A percentile compares a stretch with the other conserved stretches of the same genome.
phyloP scores from a whole-genome alignment of 139 green algal genomes.

The Micractinium sp. region DNA sequence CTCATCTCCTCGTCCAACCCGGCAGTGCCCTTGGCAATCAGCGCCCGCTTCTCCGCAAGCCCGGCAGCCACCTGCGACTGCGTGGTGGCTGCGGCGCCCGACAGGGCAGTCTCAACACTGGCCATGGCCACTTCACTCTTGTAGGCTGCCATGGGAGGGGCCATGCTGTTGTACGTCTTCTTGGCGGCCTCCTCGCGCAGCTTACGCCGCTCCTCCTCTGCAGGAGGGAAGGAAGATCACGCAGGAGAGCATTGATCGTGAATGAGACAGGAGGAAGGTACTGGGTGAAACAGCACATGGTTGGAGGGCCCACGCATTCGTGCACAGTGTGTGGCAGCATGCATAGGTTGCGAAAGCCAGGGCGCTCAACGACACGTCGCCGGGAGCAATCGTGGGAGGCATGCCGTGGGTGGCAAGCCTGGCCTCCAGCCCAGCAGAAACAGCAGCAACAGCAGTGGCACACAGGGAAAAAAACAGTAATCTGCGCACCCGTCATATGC shows the following conservation, averaged over 20 bases:
- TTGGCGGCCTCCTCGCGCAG: conserved; percentile 15
- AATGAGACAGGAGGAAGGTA: too few species aligned
- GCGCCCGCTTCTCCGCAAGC: conserved; percentile 11
- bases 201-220: conserved; percentile 2
- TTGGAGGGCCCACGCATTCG: too few species aligned
- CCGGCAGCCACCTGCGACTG: not conserved
- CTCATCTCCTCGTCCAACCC: conserved; percentile 48
- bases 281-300: too few species aligned
- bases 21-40: conserved; percentile 21
- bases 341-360: too few species aligned
- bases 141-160: conserved; percentile 55
- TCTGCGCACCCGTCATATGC: not conserved
- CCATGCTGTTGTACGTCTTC: conserved; percentile 53
- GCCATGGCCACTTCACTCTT: conserved; percentile 62
- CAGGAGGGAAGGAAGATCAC: not conserved
- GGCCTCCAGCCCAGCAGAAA: not conserved
- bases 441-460: not conserved
- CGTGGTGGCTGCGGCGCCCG: not conserved
- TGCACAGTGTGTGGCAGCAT: too few species aligned
- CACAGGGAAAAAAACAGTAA: not conserved
- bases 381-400: too few species aligned
- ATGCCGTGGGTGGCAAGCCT: not conserved
- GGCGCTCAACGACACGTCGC: too few species aligned
- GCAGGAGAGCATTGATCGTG: too few species aligned
- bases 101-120: conserved; percentile 48